Conservation (phyloP, 352 stramenopile species). For the Lagenidium sp. region DNA sequence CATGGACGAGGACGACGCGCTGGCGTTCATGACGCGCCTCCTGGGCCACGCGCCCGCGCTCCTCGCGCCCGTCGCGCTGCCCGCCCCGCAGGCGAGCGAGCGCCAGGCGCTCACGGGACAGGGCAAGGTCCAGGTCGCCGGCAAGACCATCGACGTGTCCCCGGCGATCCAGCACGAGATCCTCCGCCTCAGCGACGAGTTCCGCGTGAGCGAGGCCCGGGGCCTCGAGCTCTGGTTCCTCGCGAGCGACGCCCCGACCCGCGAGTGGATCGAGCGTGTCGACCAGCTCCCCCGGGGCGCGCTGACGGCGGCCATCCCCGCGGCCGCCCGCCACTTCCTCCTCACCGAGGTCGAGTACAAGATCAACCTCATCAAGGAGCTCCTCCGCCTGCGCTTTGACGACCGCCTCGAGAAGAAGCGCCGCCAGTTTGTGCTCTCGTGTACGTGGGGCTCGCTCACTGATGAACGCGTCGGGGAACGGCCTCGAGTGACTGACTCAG, state of each 20-base stretch:
- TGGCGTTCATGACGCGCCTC: slow-evolving; percentile 46
- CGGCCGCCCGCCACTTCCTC: slow-evolving; percentile 64
- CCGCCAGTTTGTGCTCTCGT: slow-evolving; percentile 50
- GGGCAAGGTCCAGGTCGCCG: slow-evolving; percentile 44
- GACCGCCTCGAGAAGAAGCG: slow-evolving; percentile 39
- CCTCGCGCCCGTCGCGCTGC: slow-evolving; percentile 26
- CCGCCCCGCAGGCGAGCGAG: slow-evolving; percentile 27
- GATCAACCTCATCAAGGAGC: slow-evolving; percentile 63
- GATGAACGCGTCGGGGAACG: neutral
- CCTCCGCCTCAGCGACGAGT: slow-evolving; percentile 72
- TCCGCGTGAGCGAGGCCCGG: slow-evolving; percentile 41
- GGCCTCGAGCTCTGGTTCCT: slow-evolving; percentile 76
- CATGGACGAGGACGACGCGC: slow-evolving; percentile 52
- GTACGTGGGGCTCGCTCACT: slow-evolving; percentile 3
- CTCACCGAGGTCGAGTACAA: slow-evolving; percentile 70
- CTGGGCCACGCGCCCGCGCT: slow-evolving; percentile 30
- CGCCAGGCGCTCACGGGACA: slow-evolving; percentile 46
- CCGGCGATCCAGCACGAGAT: slow-evolving; percentile 79
- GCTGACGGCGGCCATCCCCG: slow-evolving; percentile 49
- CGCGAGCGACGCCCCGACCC: slow-evolving; percentile 55
- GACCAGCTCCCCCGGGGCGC: slow-evolving; percentile 41
- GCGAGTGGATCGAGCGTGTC: slow-evolving; percentile 59
- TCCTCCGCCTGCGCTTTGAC: slow-evolving; percentile 60
- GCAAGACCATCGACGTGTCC: slow-evolving; percentile 66
- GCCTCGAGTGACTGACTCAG: neutral